phyloP scores from a whole-genome alignment of 1,284 basidiomycete genomes.

The Waitea zeae region DNA sequence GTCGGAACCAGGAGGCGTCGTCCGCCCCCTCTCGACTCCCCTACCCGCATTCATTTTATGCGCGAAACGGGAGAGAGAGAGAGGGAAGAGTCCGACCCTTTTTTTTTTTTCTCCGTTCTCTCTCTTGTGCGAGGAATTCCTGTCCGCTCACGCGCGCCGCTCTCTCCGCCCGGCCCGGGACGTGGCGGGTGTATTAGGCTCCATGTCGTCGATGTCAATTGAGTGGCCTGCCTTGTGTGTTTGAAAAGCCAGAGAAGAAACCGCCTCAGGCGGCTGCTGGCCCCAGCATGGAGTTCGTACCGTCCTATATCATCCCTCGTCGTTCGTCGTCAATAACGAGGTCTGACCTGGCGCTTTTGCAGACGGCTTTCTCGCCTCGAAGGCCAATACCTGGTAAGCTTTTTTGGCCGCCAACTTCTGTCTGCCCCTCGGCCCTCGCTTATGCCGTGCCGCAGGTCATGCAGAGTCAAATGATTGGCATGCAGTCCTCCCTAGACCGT shows the following conservation, averaged over 20 bases:
- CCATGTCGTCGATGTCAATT: constrained; percentile 81
- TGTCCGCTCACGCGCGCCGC: constrained; percentile 32
- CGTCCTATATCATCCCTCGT: constrained; percentile 8
- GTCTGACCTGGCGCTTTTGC: constrained; percentile 5
- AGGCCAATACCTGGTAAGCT: constrained; percentile 60
- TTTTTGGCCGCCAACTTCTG: no score
- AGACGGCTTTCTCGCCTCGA: constrained; percentile 70
- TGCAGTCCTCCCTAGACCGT: constrained; percentile 72
- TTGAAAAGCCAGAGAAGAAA: constrained; percentile 88
- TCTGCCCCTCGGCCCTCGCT: constrained; percentile 3
- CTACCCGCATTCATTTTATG: no score
- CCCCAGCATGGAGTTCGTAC: constrained; percentile 55
- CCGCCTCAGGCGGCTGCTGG: constrained; percentile 35
- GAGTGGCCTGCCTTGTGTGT: constrained; percentile 71
- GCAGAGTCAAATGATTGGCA: constrained; percentile 83
- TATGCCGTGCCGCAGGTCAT: constrained; percentile 35
- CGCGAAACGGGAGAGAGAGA: no score
- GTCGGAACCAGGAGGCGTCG: constrained; percentile 5
- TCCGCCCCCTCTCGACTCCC: no score
- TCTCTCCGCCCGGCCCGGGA: constrained; percentile 45
- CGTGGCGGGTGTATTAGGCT: constrained; percentile 44
- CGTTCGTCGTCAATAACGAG: constrained; percentile 4
- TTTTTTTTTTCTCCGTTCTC: no score
- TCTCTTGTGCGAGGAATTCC: no score
- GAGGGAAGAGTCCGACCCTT: no score